Evolutionary conservation across 371 early-diverging fungal species (phyloP).

Genomic region (Circinella umbellata): DNA sequence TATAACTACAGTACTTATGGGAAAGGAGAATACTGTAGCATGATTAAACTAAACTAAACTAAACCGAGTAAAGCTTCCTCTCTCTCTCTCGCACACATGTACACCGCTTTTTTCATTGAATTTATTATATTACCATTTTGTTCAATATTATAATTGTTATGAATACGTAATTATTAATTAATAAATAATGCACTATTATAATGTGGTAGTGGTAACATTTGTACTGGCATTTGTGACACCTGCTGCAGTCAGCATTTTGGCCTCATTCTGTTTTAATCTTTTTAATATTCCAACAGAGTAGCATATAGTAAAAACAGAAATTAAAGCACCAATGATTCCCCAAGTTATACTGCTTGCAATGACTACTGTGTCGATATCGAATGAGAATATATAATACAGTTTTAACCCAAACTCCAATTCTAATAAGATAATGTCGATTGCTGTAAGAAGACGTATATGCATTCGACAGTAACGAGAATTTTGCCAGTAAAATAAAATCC

Average conservation of each 20-base stretch:
- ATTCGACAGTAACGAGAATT: slow-evolving; percentile 32
- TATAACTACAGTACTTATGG: background rate
- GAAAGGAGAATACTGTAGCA: background rate
- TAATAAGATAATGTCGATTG: slow-evolving; percentile 36
- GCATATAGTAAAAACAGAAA: slow-evolving; percentile 31
- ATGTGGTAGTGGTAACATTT: background rate
- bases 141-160: too few species aligned
- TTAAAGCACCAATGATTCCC: slow-evolving; percentile 33
- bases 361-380: slow-evolving; percentile 45
- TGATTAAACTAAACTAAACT: too few species aligned
- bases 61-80: too few species aligned
- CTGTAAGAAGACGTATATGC: slow-evolving; percentile 41
- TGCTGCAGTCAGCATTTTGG: slow-evolving; percentile 24
- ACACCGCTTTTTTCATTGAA: background rate
- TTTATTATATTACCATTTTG: background rate
- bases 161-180: too few species aligned
- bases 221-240: background rate
- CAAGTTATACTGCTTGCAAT: slow-evolving; percentile 40
- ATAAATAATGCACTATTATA: background rate
- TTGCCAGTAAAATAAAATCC: slow-evolving; percentile 42
- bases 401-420: slow-evolving; percentile 50
- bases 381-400: slow-evolving; percentile 42
- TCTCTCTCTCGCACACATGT: too few species aligned
- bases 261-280: slow-evolving; percentile 30
- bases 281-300: slow-evolving; percentile 33